These are phyloP conservation scores for Rosellinia necatrix DNA, from an alignment of 2,329 filamentous ascomycete species.

Conservation along the genomic window DNA sequence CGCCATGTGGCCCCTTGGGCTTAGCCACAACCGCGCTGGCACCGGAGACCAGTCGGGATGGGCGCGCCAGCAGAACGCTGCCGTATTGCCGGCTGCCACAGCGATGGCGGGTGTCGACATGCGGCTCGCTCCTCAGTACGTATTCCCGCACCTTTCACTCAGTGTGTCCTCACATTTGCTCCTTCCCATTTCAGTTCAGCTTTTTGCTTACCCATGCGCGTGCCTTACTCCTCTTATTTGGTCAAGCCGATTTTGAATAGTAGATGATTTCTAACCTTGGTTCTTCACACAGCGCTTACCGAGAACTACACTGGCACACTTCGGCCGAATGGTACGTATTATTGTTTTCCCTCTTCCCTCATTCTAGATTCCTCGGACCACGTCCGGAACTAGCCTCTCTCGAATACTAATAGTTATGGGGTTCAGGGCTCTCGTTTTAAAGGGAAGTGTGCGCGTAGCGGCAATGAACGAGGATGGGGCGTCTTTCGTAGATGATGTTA, in stretches of 20 bases:
- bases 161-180: no score
- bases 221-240: no score
- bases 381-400: background rate
- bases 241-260: background rate
- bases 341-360: no score
- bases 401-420: conserved; percentile 14
- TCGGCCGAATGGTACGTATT: conserved; percentile 41
- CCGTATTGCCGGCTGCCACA: conserved; percentile 54
- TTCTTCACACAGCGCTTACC: conserved; percentile 49
- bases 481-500: conserved; percentile 53
- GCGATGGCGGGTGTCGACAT: conserved; percentile 64
- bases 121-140: conserved; percentile 54
- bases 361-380: background rate
- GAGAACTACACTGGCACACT: conserved; percentile 68
- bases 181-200: no score
- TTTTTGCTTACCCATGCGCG: no score
- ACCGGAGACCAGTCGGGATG: conserved; percentile 52
- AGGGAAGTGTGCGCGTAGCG: conserved; percentile 56
- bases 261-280: background rate
- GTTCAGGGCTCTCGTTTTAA: conserved; percentile 51
- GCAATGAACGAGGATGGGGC: conserved; percentile 57
- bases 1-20: conserved; percentile 59
- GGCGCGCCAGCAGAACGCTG: conserved; percentile 58
- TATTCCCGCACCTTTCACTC: no score
- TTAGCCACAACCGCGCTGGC: conserved; percentile 55